These are phyloP conservation scores for Chloromonas sp. DNA, from an alignment of 163 green algal genomes.

Conservation along the genomic window DNA sequence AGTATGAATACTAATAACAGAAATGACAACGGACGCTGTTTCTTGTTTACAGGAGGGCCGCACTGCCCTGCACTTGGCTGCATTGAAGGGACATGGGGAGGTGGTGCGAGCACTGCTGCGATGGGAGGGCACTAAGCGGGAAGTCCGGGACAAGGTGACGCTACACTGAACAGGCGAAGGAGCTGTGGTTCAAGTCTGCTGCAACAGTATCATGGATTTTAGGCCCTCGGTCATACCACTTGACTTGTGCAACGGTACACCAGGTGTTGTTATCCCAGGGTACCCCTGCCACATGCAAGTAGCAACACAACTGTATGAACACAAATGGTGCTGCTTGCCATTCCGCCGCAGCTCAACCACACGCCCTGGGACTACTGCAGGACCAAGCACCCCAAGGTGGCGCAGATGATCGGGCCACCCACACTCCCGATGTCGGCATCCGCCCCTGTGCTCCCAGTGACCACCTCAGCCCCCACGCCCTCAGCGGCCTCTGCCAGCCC, in stretches of 20 bases:
- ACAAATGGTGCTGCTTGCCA: not conserved
- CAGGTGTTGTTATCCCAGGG: too few species aligned
- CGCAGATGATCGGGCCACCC: not conserved
- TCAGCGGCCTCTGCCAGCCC: too few species aligned
- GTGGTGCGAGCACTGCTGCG: conserved; percentile 30
- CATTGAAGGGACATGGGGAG: conserved; percentile 10
- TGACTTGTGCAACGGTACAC: too few species aligned
- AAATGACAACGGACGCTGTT: too few species aligned
- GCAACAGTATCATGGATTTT: not conserved
- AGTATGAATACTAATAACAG: too few species aligned
- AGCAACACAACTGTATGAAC: too few species aligned
- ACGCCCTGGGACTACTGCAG: not conserved
- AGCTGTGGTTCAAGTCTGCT: not conserved
- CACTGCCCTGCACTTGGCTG: conserved; percentile 37
- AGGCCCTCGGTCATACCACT: too few species aligned
- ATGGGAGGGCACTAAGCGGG: conserved; percentile 3
- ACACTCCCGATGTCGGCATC: not conserved
- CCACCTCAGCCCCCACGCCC: too few species aligned
- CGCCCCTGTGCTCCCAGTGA: too few species aligned
- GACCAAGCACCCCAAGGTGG: not conserved
- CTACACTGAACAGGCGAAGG: not conserved
- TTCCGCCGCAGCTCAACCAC: not conserved
- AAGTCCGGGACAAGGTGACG: conserved; percentile 18
- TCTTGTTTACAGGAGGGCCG: conserved; percentile 22
- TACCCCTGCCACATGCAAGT: too few species aligned